These are phyloP conservation scores for Cokeromyces recurvatus DNA, from an alignment of 371 early-diverging fungal species.

Conservation along the genomic window DNA sequence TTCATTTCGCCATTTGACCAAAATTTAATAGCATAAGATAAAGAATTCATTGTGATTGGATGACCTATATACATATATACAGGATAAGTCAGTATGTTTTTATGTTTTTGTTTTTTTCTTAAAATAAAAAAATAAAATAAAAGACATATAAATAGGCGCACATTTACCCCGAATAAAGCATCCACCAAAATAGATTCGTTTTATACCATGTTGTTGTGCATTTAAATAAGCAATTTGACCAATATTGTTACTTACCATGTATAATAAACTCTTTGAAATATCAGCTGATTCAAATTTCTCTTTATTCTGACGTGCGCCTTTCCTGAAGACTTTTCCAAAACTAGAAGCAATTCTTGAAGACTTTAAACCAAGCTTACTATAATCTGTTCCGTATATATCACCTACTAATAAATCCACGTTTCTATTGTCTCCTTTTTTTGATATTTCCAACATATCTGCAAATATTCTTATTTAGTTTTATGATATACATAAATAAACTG, in stretches of 20 bases:
- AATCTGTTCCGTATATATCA: constrained; percentile 93
- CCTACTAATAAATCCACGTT: constrained; percentile 94
- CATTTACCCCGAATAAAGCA: constrained; percentile 88
- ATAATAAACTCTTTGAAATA: constrained; percentile 82
- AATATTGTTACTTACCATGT: constrained; percentile 96
- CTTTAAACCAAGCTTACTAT: constrained; percentile 82
- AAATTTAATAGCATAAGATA: constrained; percentile 93
- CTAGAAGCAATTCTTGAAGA: constrained; percentile 89
- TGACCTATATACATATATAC: constrained; percentile 61
- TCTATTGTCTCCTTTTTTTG: constrained; percentile 86
- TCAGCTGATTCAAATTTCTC: constrained; percentile 71
- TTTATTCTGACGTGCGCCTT: constrained; percentile 52
- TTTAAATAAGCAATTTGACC: constrained; percentile 97
- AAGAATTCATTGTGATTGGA: constrained; percentile 94
- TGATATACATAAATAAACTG: background rate
- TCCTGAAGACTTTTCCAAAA: constrained; percentile 93
- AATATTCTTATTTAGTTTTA: background rate
- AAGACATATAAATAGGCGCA: too few species aligned
- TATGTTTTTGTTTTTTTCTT: constrained; percentile 20
- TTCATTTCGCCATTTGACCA: constrained; percentile 96
- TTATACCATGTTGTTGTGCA: constrained; percentile 89
- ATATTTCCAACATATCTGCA: constrained; percentile 87
- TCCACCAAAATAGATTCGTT: constrained; percentile 92
- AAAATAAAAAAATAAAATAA: too few species aligned
- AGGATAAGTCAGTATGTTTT: background rate